Base-by-base conservation (phyloP, 306 rosid genomes). In the Vachellia collinsii region DNA sequence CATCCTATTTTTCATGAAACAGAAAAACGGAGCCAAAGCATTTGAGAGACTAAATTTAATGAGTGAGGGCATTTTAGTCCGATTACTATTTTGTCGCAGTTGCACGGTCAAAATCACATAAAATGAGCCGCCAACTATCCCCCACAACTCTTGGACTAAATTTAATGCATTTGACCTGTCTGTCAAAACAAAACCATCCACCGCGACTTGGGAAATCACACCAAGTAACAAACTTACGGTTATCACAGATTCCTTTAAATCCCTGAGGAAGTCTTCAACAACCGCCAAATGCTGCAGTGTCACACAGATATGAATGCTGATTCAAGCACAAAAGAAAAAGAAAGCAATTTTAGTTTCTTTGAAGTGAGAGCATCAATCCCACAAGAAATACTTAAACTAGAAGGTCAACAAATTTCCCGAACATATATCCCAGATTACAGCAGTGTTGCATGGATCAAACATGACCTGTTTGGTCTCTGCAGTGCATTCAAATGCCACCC, bases 401-500 rank as follows among this genome's bases (percentile, higher is more conserved):
- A 54, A 56, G 13, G 25, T 19, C 23, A 8, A 8, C 61, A 5
- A 66, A 19, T 66, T 66, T 68, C 8, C 65, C 66, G 38, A 47
- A 66, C 8, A 50, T 20, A 77, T 13, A 44, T 22, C 9, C 14
- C 54, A 22, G 17, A 36, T 67, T 67, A 48, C 53, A 19, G 46
- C 72, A n/a, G 41, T 48, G 38, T 65, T 39, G 43, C n/a, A 50
- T 42, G 25, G 43, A 22, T 73, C 58, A 66, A 38, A 68, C 46
- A 79, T 44, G 53, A 94, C 98, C 97, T 90, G 88, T 90, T 95
- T 74, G 99, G 99, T 83, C 93, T 87, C 85, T 93, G 99, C 86
- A 95, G 86, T 70, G 99, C 99, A 87, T 93, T 95, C 90, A 95
- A 89, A 87, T 95, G 99, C 99, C 99, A 95, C 73, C 97, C 99